Evolutionary conservation across 495 filamentous ascomycete species (phyloP).

Genomic region (Daldinia loculata): DNA sequence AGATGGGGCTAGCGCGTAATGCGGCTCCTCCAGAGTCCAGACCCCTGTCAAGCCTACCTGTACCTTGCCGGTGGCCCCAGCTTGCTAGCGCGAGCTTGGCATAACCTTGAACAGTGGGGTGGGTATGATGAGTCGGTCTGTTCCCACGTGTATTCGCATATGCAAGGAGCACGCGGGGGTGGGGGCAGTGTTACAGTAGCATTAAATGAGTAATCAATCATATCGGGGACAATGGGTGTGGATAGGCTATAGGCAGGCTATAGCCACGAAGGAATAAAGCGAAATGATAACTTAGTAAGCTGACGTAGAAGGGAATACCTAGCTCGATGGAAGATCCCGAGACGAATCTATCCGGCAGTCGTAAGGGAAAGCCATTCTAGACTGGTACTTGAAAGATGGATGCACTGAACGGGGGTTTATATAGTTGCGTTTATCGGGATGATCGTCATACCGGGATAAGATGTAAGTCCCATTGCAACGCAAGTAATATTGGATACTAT

Average conservation of each 20-base stretch:
- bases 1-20: background rate
- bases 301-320: background rate
- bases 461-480: background rate
- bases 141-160: background rate
- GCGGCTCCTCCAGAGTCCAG: background rate
- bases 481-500: background rate
- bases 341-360: background rate
- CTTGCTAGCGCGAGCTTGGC: background rate
- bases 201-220: background rate
- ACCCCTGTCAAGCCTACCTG: background rate
- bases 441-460: background rate
- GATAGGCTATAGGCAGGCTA: background rate
- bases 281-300: conserved; percentile 5
- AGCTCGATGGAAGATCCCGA: background rate
- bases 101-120: conserved; percentile 6
- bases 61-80: background rate
- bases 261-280: background rate
- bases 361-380: background rate
- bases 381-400: background rate
- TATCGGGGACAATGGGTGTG: background rate
- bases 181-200: background rate
- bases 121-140: background rate
- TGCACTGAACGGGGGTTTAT: background rate
- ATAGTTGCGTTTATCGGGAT: background rate
- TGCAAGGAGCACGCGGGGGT: background rate